Conservation (phyloP, 2,329 filamentous ascomycete genomes). For the Colletotrichum tabaci region DNA sequence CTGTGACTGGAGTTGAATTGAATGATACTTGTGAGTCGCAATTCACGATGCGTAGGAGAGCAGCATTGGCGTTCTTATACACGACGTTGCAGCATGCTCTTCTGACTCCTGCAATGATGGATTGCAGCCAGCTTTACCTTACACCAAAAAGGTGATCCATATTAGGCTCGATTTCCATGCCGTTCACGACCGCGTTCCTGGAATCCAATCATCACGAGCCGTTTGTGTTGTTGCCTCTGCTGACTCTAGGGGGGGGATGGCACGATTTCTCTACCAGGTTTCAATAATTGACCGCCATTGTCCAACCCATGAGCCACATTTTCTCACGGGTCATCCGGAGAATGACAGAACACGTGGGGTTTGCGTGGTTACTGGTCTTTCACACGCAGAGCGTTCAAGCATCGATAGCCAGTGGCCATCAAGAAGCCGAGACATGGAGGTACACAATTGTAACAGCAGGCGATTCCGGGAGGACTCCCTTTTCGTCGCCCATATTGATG, state of each 20-base stretch:
- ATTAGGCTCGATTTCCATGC: constrained; percentile 2
- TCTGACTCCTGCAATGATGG: not conserved
- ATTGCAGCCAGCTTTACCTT: not conserved
- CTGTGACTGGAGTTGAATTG: not conserved
- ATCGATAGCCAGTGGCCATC: constrained; percentile 7
- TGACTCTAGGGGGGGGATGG: constrained; percentile 13
- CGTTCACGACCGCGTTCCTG: constrained; percentile 3
- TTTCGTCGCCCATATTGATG: constrained; percentile 13
- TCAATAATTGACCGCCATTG: constrained; percentile 47
- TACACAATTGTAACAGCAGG: constrained; percentile 30
- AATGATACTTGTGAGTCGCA: not conserved
- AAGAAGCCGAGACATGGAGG: constrained; percentile 18
- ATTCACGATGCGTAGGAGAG: not conserved
- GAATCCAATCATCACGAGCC: constrained; percentile 28
- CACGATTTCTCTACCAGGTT: constrained; percentile 31
- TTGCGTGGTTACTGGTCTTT: constrained; percentile 32
- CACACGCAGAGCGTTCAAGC: not conserved
- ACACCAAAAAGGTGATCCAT: not conserved
- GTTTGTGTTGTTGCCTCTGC: constrained; percentile 26
- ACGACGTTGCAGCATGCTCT: not conserved
- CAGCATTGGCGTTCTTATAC: constrained; percentile 30
- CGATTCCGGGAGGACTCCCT: not conserved
- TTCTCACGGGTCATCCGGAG: constrained; percentile 3
- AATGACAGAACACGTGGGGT: constrained; percentile 38
- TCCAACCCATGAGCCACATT: constrained; percentile 40